These are phyloP conservation scores for Talaromyces islandicus DNA, from an alignment of 2,329 filamentous ascomycete genomes.

Conservation along the genomic window DNA sequence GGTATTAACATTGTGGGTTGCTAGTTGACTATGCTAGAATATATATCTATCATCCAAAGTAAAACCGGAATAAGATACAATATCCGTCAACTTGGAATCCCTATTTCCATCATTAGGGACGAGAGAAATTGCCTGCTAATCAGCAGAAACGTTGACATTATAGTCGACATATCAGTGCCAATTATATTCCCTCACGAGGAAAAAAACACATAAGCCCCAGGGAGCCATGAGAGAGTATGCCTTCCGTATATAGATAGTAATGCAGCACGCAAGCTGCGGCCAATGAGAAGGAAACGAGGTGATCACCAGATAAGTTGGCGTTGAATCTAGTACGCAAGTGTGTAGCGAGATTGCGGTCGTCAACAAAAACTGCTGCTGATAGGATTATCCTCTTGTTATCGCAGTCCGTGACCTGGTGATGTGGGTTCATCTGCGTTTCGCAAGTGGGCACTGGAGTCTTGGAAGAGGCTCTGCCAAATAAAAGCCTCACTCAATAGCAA, in stretches of 20 bases:
- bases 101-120: not conserved
- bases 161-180: not conserved
- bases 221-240: not conserved
- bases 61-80: not conserved
- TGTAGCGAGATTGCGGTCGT: not conserved
- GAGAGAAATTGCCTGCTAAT: not conserved
- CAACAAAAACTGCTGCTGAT: not conserved
- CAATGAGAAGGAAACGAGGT: not conserved
- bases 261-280: not conserved
- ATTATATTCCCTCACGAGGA: not conserved
- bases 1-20: not conserved
- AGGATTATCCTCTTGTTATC: not conserved
- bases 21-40: not conserved
- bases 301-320: not conserved
- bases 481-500: constrained; percentile 92
- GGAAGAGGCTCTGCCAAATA: constrained; percentile 97
- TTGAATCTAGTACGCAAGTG: not conserved
- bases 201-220: not conserved
- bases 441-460: constrained; percentile 87
- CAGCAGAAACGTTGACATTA: not conserved
- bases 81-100: not conserved
- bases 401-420: constrained; percentile 25
- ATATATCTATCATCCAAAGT: not conserved
- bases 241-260: not conserved
- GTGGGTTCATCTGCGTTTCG: constrained; percentile 30